phyloP scores from a whole-genome alignment of 2,329 filamentous ascomycete species.

The Sarocladiaceae sp. region DNA sequence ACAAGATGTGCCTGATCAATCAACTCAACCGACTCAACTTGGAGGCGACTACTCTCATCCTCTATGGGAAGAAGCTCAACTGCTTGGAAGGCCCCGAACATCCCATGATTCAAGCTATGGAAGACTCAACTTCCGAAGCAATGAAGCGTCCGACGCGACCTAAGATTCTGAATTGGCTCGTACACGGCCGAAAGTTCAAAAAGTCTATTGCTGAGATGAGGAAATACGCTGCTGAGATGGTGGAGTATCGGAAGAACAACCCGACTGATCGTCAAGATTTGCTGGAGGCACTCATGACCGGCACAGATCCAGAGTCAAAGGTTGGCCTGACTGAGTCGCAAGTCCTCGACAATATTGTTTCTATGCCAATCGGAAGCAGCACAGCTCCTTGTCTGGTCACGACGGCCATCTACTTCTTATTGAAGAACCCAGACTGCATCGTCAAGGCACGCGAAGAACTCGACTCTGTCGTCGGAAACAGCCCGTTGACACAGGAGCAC shows the following conservation, averaged over 20 bases:
- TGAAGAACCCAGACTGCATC: slow-evolving; percentile 46
- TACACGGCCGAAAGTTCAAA: slow-evolving; percentile 50
- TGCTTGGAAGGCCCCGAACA: slow-evolving; percentile 41
- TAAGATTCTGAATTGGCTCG: slow-evolving; percentile 46
- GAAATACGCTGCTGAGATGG: slow-evolving; percentile 50
- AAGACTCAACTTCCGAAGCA: slow-evolving; percentile 50
- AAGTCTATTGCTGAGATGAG: slow-evolving; percentile 50
- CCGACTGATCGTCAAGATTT: slow-evolving; percentile 52
- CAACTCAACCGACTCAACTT: slow-evolving; percentile 52
- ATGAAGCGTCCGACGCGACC: slow-evolving; percentile 51
- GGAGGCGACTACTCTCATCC: slow-evolving; percentile 43
- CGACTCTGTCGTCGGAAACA: slow-evolving; percentile 44
- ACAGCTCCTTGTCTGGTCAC: slow-evolving; percentile 43
- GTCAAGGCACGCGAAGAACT: slow-evolving; percentile 48
- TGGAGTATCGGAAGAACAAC: slow-evolving; percentile 50
- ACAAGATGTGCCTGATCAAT: slow-evolving; percentile 38
- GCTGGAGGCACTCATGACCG: slow-evolving; percentile 55
- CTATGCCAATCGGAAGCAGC: slow-evolving; percentile 58
- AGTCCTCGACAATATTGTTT: slow-evolving; percentile 65
- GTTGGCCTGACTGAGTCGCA: slow-evolving; percentile 52
- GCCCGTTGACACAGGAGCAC: slow-evolving; percentile 41
- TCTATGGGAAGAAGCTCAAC: slow-evolving; percentile 48
- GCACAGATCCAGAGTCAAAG: slow-evolving; percentile 58
- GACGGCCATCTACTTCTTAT: slow-evolving; percentile 44
- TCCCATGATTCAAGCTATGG: slow-evolving; percentile 49